Evolutionary conservation across 306 rosid genomes (phyloP).

Genomic region (Senna siamea): DNA sequence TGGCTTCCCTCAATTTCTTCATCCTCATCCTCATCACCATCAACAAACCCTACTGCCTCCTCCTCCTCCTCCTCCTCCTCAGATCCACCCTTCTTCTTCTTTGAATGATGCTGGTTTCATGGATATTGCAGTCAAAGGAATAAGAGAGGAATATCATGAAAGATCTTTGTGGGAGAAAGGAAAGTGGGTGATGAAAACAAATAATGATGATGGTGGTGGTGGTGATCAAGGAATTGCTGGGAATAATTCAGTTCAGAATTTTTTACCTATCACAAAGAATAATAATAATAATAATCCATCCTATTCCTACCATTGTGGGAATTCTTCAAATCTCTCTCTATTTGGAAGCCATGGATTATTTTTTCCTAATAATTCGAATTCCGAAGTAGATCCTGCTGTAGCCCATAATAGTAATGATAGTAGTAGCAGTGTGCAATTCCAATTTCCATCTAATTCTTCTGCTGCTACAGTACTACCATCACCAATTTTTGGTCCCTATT

Average conservation of each 20-base stretch:
- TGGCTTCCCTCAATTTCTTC: constrained; percentile 45
- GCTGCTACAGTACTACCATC: constrained; percentile 46
- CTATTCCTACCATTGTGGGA: constrained; percentile 37
- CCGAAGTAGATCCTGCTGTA: constrained; percentile 42
- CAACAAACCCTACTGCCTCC: no score
- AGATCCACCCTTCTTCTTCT: no score
- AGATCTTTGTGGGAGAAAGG: constrained; percentile 39
- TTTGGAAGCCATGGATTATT: constrained; percentile 58
- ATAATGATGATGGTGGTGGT: constrained; percentile 33
- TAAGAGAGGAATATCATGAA: no score
- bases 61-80: no score
- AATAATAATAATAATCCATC: no score
- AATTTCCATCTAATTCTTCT: constrained; percentile 2
- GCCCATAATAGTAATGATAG: neutral
- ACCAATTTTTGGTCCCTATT: constrained; percentile 50
- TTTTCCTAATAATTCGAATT: constrained; percentile 33
- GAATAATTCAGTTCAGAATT: no score
- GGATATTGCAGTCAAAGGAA: no score
- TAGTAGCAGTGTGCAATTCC: no score
- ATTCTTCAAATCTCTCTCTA: constrained; percentile 61
- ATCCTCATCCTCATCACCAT: constrained; percentile 46
- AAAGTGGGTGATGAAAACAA: constrained; percentile 61
- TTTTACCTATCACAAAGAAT: no score
- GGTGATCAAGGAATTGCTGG: constrained; percentile 36
- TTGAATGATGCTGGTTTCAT: neutral